phyloP scores from a whole-genome alignment of 345 rosid genomes.

The Trapa bicornis region DNA sequence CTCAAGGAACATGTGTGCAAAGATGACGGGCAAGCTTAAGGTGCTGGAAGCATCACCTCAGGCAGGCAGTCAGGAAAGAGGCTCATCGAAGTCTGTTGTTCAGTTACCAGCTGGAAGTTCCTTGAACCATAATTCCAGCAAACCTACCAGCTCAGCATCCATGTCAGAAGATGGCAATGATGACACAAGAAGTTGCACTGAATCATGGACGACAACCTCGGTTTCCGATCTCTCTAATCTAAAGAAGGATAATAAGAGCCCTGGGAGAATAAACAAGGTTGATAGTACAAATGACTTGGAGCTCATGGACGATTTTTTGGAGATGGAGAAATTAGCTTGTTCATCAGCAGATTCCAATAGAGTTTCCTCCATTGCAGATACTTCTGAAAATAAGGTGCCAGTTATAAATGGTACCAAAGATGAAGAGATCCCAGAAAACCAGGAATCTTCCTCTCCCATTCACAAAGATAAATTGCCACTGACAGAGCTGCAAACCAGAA shows the following conservation, averaged over 20 bases:
- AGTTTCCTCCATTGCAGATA: neutral
- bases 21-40: neutral
- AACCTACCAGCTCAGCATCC: neutral
- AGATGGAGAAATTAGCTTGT: conserved; percentile 8
- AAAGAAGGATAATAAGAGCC: neutral
- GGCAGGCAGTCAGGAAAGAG: neutral
- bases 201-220: neutral
- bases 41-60: neutral
- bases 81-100: neutral
- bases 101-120: neutral
- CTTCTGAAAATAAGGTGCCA: neutral
- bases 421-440: neutral
- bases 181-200: conserved; percentile 5
- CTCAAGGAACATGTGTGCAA: neutral
- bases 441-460: neutral
- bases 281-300: neutral
- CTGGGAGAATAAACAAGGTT: neutral
- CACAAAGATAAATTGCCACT: neutral
- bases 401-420: neutral
- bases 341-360: neutral
- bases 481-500: neutral
- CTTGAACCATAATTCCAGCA: neutral
- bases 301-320: conserved; percentile 7
- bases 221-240: neutral
- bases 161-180: conserved; percentile 5